Evolutionary conservation across 768 basidiomycete genomes (phyloP), one percentile per base, ranked within the genome.

Genomic region (Coprinellus micaceus): DNA sequence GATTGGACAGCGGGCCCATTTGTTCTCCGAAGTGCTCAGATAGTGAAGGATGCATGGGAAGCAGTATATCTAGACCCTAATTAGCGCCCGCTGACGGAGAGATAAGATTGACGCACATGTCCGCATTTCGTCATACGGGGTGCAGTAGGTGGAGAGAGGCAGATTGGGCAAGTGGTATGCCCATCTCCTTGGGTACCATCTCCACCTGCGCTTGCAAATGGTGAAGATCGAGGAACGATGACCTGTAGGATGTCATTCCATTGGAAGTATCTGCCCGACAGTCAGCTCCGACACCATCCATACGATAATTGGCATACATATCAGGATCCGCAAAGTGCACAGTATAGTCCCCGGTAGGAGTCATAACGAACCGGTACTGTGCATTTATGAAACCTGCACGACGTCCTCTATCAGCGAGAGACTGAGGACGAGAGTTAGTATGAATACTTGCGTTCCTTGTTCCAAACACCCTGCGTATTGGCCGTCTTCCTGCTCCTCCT

Each of bases 241-340:
- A 99, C 85, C 72, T 99, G 97, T 9, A 97, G 77, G 63, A 99
- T 90, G 71, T 98, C 93, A 17, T 89, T 83, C 94, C 94, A 97
- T 77, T 94, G 91, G 69, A 96, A 91, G 75, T 89, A 94, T 65
- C 94, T 97, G 58, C 43, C 53, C 53, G 54, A 41, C 40, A 9
- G 50, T 40, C 15, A 52, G 66, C 49, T 6, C 21, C 49, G 10
- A 11, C 10, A 60, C 53, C 60, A 13, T 33, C 13, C 6, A 48
- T 50, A 53, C 22, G 46, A 39, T 51, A 4, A 43, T 33, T 30
- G 57, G 77, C 91, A 66, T 70, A 90, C 89, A 98, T 95, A 71
- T 99, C 97, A 30, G 97, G 94, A 70, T 98, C 95, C 40, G 93
- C 94, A 67, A 98, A 95, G 70, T 97, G 94, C 5, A 90, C 95